Conservation (phyloP, 371 early-diverging fungal genomes). For the Capillidium rhysosporum region DNA sequence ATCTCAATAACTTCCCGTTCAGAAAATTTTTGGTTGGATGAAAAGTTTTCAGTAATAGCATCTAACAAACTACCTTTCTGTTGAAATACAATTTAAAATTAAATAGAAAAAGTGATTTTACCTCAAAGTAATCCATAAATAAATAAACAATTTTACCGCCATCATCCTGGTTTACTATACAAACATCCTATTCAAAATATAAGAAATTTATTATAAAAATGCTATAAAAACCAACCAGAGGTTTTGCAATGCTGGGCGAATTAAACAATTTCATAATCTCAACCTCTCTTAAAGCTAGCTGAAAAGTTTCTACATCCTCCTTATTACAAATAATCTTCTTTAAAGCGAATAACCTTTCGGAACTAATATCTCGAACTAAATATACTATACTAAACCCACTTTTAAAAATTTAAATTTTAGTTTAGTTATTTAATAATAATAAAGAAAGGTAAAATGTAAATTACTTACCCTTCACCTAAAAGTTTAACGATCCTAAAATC, state of each 20-base stretch:
- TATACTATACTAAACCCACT: constrained; percentile 60
- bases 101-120: constrained; percentile 8
- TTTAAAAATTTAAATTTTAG: background rate
- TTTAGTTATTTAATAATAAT: background rate
- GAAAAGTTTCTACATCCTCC: constrained; percentile 26
- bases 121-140: constrained; percentile 40
- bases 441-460: background rate
- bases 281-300: constrained; percentile 40
- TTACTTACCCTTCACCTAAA: constrained; percentile 44
- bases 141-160: constrained; percentile 40
- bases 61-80: constrained; percentile 42
- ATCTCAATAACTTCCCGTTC: constrained; percentile 34
- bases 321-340: constrained; percentile 45
- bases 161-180: constrained; percentile 29
- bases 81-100: background rate
- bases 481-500: constrained; percentile 17
- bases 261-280: constrained; percentile 36
- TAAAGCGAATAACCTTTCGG: constrained; percentile 30
- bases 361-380: constrained; percentile 34
- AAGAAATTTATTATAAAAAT: background rate
- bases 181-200: constrained; percentile 25
- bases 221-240: constrained; percentile 22
- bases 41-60: constrained; percentile 26
- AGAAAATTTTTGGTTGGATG: constrained; percentile 23
- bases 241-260: constrained; percentile 43